Evolutionary conservation across 805 yeast species (phyloP).

Genomic region (Kuraishia capsulata): DNA sequence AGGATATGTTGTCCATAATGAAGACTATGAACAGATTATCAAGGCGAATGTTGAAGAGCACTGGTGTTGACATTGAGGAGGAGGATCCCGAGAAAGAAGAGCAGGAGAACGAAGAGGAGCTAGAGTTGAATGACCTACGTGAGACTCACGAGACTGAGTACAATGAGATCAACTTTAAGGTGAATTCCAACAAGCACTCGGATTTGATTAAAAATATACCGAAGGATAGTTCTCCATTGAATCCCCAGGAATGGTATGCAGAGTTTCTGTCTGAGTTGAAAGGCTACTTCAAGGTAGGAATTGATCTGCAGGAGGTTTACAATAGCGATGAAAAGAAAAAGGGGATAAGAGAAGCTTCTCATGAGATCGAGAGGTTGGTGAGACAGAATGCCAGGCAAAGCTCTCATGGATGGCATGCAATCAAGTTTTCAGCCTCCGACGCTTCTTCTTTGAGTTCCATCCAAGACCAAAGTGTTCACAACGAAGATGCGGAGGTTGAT

Average conservation of each 20-base stretch:
- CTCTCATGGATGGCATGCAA: constrained; percentile 31
- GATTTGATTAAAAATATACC: constrained; percentile 10
- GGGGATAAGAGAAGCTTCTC: constrained; percentile 29
- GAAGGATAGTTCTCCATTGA: constrained; percentile 15
- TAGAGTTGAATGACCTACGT: constrained; percentile 43
- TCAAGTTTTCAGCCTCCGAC: constrained; percentile 5
- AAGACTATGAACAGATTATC: constrained; percentile 85
- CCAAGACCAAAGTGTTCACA: background rate
- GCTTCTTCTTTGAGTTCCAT: background rate
- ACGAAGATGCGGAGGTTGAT: constrained; percentile 4
- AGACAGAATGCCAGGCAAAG: constrained; percentile 46
- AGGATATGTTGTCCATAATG: constrained; percentile 67
- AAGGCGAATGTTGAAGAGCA: constrained; percentile 59
- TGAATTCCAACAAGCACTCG: constrained; percentile 14
- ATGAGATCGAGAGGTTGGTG: constrained; percentile 37
- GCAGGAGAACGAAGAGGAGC: constrained; percentile 30
- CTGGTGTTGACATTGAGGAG: constrained; percentile 21
- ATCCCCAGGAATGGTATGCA: constrained; percentile 14
- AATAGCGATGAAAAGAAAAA: constrained; percentile 14
- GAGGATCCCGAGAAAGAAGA: background rate
- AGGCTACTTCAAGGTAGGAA: constrained; percentile 9
- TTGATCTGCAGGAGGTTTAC: constrained; percentile 18
- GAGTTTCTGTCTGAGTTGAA: constrained; percentile 13
- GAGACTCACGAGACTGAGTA: constrained; percentile 38
- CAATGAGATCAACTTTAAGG: constrained; percentile 32